A percentile compares a stretch with the other conserved stretches of the same genome.
Conservation (phyloP, 1,139 yeast species). For the Debaryomycetaceae sp. region DNA sequence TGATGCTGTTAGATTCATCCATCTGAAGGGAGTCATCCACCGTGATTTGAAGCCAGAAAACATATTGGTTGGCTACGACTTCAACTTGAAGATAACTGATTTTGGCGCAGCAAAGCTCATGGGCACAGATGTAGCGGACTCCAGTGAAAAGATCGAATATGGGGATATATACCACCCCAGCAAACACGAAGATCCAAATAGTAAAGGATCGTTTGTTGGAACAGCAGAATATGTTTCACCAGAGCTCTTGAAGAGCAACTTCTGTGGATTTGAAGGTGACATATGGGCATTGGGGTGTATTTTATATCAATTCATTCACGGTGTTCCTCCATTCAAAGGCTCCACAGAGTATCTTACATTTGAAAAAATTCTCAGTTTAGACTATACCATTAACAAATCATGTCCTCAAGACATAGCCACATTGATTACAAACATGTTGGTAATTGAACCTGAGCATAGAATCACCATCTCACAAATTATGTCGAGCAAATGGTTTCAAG, state of each 20-base stretch:
- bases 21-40: conserved; percentile 80
- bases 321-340: conserved; percentile 95
- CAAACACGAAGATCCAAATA: conserved; percentile 19
- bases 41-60: conserved; percentile 96
- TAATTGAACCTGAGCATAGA: conserved; percentile 39
- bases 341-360: conserved; percentile 92
- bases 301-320: conserved; percentile 87
- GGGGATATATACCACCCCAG: conserved; percentile 17
- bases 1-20: conserved; percentile 86
- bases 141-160: conserved; percentile 39
- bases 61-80: conserved; percentile 71
- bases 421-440: conserved; percentile 65
- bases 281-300: conserved; percentile 98
- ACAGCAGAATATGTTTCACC: conserved; percentile 81
- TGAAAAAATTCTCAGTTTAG: conserved; percentile 83
- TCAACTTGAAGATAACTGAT: conserved; percentile 90
- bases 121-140: conserved; percentile 36
- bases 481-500: conserved; percentile 37
- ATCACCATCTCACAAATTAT: conserved; percentile 34
- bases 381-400: conserved; percentile 78
- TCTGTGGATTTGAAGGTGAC: conserved; percentile 85
- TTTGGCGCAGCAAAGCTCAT: conserved; percentile 95
- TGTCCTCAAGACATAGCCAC: conserved; percentile 56
- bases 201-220: conserved; percentile 72
- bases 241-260: conserved; percentile 78